phyloP scores from a whole-genome alignment of 345 rosid genomes.

The Raphanus sativus region DNA sequence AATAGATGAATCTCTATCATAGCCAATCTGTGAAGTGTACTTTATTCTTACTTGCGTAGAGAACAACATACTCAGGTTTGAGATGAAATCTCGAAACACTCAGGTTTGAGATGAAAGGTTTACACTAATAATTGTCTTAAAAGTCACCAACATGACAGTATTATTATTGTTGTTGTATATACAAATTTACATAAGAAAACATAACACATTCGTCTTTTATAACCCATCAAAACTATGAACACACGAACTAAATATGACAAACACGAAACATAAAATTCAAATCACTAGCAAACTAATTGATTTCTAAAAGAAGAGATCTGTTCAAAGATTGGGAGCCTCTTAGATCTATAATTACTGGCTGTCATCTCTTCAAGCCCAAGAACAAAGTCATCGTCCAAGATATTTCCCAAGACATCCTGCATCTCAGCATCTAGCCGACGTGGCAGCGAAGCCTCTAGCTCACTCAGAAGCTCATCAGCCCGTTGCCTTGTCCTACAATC shows the following conservation, averaged over 20 bases:
- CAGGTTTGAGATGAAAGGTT: too few species aligned
- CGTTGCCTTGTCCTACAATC: slow-evolving; percentile 55
- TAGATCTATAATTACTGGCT: slow-evolving; percentile 58
- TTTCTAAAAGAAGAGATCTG: slow-evolving; percentile 74
- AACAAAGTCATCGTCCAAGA: slow-evolving; percentile 57
- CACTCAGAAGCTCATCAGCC: slow-evolving; percentile 54
- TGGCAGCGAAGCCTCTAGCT: slow-evolving; percentile 39
- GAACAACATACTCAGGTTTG: too few species aligned
- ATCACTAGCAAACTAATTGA: slow-evolving; percentile 54
- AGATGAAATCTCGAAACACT: too few species aligned
- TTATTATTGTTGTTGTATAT: slow-evolving; percentile 12
- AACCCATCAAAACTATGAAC: slow-evolving; percentile 3
- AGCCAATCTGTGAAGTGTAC: too few species aligned
- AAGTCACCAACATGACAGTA: not conserved
- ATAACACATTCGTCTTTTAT: not conserved
- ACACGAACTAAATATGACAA: not conserved
- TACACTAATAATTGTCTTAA: too few species aligned
- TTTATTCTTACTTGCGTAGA: too few species aligned
- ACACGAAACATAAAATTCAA: slow-evolving; percentile 2
- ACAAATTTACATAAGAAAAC: slow-evolving; percentile 18
- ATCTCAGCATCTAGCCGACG: slow-evolving; percentile 26
- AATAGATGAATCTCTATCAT: too few species aligned
- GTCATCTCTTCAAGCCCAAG: slow-evolving; percentile 54
- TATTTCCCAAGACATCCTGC: slow-evolving; percentile 39
- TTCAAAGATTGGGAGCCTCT: slow-evolving; percentile 86